Percentiles rank a stretch among this genome's conserved stretches.
phyloP scores from a whole-genome alignment of 2,329 filamentous ascomycete genomes.

The Plectosphaerella cucumerina region DNA sequence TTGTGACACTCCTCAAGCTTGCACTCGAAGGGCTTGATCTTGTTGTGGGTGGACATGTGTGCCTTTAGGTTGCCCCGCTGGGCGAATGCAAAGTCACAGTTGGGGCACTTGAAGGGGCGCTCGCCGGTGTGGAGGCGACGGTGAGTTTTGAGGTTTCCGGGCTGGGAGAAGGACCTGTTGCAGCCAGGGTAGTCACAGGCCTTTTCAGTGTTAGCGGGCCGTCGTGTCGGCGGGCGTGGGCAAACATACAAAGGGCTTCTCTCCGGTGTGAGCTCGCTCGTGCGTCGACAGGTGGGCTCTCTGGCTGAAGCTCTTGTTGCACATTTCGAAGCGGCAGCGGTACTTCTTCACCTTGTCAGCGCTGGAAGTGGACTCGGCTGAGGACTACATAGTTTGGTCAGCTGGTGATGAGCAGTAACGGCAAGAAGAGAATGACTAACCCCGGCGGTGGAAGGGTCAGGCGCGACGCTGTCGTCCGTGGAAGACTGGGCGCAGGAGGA shows the following conservation, averaged over 20 bases:
- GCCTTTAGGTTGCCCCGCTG: constrained; percentile 82
- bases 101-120: constrained; percentile 74
- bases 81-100: constrained; percentile 78
- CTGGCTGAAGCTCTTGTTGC: constrained; percentile 79
- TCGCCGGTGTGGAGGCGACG: constrained; percentile 84
- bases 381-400: neutral
- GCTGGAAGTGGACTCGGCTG: neutral
- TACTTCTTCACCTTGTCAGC: constrained; percentile 52
- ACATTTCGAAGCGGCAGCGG: constrained; percentile 68
- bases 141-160: constrained; percentile 91
- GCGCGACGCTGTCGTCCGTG: constrained; percentile 3
- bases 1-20: constrained; percentile 80
- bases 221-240: neutral
- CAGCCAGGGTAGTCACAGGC: constrained; percentile 69
- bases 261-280: constrained; percentile 79
- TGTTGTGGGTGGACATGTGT: constrained; percentile 76
- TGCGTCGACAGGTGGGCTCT: constrained; percentile 94
- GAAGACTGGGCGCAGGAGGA: neutral
- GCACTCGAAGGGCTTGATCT: constrained; percentile 76
- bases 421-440: neutral
- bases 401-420: no score
- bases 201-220: constrained; percentile 31
- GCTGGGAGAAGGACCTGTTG: constrained; percentile 77
- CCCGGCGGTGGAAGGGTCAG: constrained; percentile 6
- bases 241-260: constrained; percentile 77